These are phyloP conservation scores for Colletotrichum trifolii DNA, from an alignment of 2,329 filamentous ascomycete species.

Conservation along the genomic window DNA sequence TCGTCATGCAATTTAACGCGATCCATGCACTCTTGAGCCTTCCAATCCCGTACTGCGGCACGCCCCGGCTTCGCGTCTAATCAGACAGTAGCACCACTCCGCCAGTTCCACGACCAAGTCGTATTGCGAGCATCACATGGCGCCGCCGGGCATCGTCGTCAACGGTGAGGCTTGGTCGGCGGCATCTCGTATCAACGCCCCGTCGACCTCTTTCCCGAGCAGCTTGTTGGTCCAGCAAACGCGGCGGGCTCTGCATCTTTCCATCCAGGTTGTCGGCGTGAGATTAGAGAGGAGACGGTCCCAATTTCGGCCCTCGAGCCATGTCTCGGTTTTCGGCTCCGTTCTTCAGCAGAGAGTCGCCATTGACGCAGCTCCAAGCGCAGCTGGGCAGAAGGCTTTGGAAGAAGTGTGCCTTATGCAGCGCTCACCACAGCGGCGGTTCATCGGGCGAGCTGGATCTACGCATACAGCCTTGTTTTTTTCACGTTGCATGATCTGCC, in stretches of 20 bases:
- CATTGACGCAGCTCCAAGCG: constrained; percentile 7
- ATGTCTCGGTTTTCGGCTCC: constrained; percentile 28
- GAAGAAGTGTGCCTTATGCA: background rate
- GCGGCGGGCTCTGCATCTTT: constrained; percentile 31
- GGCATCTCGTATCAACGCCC: constrained; percentile 28
- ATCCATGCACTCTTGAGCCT: constrained; percentile 40
- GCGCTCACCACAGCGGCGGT: too few species aligned
- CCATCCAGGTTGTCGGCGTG: constrained; percentile 13
- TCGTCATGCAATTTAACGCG: constrained; percentile 49
- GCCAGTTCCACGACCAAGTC: constrained; percentile 11
- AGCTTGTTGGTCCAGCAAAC: constrained; percentile 26
- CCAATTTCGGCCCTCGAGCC: constrained; percentile 18
- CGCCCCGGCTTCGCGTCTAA: constrained; percentile 44
- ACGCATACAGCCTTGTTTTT: too few species aligned
- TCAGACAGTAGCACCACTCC: background rate
- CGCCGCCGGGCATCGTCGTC: constrained; percentile 21
- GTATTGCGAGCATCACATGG: background rate
- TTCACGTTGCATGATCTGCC: too few species aligned
- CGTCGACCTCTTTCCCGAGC: constrained; percentile 16
- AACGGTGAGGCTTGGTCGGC: constrained; percentile 21
- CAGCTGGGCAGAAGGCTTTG: constrained; percentile 1
- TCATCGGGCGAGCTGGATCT: too few species aligned
- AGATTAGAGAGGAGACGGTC: constrained; percentile 22
- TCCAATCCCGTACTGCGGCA: constrained; percentile 36
- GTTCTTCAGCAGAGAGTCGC: constrained; percentile 30